These are phyloP conservation scores for Cucumis cinereus DNA, from an alignment of 306 rosid genomes.

Conservation along the genomic window DNA sequence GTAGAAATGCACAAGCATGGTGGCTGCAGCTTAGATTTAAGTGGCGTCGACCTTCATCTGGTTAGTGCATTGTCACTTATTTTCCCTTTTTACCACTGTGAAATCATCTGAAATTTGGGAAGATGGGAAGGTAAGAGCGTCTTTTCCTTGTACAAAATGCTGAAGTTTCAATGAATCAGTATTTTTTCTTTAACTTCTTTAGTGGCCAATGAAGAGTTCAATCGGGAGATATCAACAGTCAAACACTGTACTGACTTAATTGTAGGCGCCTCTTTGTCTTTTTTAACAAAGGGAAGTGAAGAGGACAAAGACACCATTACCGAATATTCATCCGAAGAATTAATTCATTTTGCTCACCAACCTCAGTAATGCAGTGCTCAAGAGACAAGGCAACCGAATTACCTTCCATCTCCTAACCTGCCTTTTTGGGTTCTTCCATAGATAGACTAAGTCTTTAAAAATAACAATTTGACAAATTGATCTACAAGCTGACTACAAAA, in stretches of 20 bases:
- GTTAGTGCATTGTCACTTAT: conserved; percentile 19
- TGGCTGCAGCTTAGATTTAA: conserved; percentile 48
- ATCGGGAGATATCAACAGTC: background rate
- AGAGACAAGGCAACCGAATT: background rate
- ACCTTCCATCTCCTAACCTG: background rate
- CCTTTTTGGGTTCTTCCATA: background rate
- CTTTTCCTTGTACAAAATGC: too few species aligned
- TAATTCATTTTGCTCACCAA: background rate
- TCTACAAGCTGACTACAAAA: too few species aligned
- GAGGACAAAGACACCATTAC: background rate
- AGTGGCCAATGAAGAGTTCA: background rate
- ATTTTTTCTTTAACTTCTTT: background rate
- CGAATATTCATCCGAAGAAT: background rate
- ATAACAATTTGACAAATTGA: too few species aligned
- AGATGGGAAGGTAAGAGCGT: background rate
- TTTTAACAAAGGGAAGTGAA: background rate
- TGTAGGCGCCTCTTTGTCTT: background rate
- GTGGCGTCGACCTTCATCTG: conserved; percentile 48
- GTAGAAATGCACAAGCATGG: conserved; percentile 81
- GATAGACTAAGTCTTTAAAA: too few species aligned
- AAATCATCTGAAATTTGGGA: background rate
- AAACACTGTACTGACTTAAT: background rate
- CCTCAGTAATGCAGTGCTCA: background rate
- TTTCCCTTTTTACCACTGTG: background rate
- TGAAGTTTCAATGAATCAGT: background rate